Evolutionary conservation across 1,284 basidiomycete genomes (phyloP), one percentile per base, ranked within the genome.

Genomic region (Ceratobasidium sp.): DNA sequence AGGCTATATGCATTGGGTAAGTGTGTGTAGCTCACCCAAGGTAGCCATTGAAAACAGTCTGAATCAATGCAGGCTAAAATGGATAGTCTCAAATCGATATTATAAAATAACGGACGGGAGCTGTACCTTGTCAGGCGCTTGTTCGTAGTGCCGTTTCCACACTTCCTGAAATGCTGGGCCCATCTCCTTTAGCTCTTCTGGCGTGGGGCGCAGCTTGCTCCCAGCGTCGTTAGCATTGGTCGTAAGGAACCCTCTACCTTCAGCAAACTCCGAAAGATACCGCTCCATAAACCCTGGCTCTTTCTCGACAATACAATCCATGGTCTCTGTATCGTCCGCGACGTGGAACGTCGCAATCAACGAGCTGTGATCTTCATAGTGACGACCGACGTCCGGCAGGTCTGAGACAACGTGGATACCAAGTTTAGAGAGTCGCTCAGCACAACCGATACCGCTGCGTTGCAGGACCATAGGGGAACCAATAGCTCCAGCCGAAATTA

Each of bases 381-480:
- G 80, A 89, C 88, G 9, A 7, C 91, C 91, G 0, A 92, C 91
- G 3, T 90, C 90, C 4, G 88, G 88, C 3, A 91, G 83, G 58
- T 91, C 87, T 51, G 60, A 63, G 4, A 90, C 87, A 18, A 88
- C 33, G 18, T 84, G 83, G 20, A 92, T 83, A 1, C 86, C 86
- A 67, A 85, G 82, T 68, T 86, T 84, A 56, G 86, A 81, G 13
- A 92, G 83, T 6, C 90, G 80, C 0, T 84, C 82, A 15, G 82
- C 80, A 0, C 84, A 82, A 0, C 90, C 90, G 55, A 91, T 86
- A 2, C 89, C 89, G 0, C 89, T 90, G 67, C 89, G 85, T 81
- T 90, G 89, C n/a, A 91, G 83, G 70, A 91, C 89, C 1, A 86
- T 82, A 1, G 90, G 88, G 0, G 90, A 89, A 3, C 90, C 80